phyloP scores from a whole-genome alignment of 139 green algal genomes.

The Chlamydomonas sp. region DNA sequence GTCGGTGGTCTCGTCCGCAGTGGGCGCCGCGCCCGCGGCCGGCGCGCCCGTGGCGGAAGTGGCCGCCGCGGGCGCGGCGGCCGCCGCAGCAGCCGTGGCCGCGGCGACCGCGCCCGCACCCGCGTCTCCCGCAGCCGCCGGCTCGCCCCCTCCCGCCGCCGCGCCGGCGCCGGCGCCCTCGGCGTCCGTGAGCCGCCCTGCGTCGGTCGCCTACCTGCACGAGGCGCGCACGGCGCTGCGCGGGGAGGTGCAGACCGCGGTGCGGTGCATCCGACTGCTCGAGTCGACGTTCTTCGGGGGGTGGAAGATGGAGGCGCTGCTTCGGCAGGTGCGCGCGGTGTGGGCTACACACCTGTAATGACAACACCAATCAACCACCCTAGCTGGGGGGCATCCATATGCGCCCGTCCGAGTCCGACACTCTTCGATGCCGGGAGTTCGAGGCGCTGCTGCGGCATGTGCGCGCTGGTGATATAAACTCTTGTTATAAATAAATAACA shows the following conservation, averaged over 20 bases:
- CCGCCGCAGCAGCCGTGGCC: not conserved
- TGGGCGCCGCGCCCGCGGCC: not conserved
- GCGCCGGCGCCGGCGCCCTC: too few relatives aligned
- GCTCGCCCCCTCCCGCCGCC: not conserved
- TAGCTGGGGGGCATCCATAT: not conserved
- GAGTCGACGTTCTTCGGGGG: not conserved
- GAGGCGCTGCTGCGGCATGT: too few relatives aligned
- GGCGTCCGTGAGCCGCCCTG: not conserved
- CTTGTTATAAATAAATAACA: too few relatives aligned
- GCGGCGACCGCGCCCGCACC: not conserved
- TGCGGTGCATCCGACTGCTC: slow-evolving; percentile 14
- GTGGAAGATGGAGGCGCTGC: not conserved
- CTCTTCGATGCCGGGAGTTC: too few relatives aligned
- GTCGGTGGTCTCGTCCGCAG: too few relatives aligned
- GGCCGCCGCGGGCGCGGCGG: not conserved
- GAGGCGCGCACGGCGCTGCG: slow-evolving; percentile 8
- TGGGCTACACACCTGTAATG: too few relatives aligned
- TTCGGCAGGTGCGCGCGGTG: too few relatives aligned
- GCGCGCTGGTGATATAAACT: too few relatives aligned
- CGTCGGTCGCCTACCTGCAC: not conserved
- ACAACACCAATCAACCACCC: not conserved
- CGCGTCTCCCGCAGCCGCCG: not conserved
- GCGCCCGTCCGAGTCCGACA: not conserved
- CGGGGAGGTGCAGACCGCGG: not conserved
- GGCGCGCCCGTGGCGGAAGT: not conserved